Evolutionary conservation across 768 basidiomycete species (phyloP).

Genomic region (Lentinula sp.): DNA sequence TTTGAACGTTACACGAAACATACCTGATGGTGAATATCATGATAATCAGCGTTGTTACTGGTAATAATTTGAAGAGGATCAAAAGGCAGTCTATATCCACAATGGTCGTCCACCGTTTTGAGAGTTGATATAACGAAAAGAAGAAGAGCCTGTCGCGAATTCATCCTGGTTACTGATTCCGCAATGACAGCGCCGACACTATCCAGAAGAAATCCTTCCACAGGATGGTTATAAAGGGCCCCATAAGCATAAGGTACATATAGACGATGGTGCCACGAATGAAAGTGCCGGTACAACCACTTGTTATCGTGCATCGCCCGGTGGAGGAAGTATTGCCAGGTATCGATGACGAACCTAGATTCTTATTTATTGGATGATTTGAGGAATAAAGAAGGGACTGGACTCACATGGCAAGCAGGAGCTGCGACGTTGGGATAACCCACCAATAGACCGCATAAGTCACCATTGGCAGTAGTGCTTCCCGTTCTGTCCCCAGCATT

Average conservation of each 20-base stretch:
- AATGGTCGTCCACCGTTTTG: conserved; percentile 96
- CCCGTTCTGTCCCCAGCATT: conserved; percentile 33
- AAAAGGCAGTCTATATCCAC: conserved; percentile 84
- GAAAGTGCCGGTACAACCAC: conserved; percentile 86
- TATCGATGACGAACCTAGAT: conserved; percentile 85
- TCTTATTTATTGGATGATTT: background rate
- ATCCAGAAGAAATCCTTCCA: conserved; percentile 92
- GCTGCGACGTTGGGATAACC: conserved; percentile 70
- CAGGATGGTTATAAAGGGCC: conserved; percentile 93
- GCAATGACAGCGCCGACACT: conserved; percentile 75
- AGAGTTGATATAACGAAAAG: conserved; percentile 80
- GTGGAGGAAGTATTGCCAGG: conserved; percentile 98
- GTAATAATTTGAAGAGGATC: conserved; percentile 87
- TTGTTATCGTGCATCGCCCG: conserved; percentile 87
- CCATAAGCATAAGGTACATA: conserved; percentile 98
- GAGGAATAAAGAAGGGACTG: background rate
- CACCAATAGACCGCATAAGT: conserved; percentile 88
- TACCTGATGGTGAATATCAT: conserved; percentile 97
- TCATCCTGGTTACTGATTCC: conserved; percentile 61
- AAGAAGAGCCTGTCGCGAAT: conserved; percentile 75
- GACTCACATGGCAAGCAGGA: conserved; percentile 79
- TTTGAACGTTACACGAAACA: background rate
- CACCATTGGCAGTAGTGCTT: conserved; percentile 34
- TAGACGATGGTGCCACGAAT: conserved; percentile 92
- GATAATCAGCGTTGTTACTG: conserved; percentile 91